These are phyloP conservation scores for Melanogaster broomeanus DNA, from an alignment of 768 basidiomycete species.

Conservation along the genomic window DNA sequence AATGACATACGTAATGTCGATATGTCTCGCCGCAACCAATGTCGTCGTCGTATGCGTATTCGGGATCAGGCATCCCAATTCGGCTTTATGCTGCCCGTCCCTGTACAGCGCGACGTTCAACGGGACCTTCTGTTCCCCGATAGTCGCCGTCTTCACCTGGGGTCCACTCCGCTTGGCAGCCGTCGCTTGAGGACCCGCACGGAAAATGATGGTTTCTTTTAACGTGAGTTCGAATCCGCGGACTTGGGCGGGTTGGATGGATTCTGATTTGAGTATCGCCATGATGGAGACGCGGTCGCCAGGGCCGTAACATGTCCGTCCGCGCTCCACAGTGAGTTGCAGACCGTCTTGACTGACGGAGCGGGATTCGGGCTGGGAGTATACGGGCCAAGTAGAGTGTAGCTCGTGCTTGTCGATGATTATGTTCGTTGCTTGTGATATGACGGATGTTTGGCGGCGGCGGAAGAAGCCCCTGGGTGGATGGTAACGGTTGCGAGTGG, in stretches of 20 bases:
- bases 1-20: slow-evolving; percentile 83
- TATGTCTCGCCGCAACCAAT: slow-evolving; percentile 77
- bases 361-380: slow-evolving; percentile 76
- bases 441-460: slow-evolving; percentile 69
- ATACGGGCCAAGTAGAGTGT: slow-evolving; percentile 92
- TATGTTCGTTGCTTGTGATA: slow-evolving; percentile 68
- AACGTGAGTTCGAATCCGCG: slow-evolving; percentile 84
- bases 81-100: slow-evolving; percentile 69
- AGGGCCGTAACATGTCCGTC: slow-evolving; percentile 81
- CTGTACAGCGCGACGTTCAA: slow-evolving; percentile 75
- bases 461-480: slow-evolving; percentile 73
- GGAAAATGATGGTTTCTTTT: slow-evolving; percentile 75
- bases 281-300: slow-evolving; percentile 76
- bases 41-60: slow-evolving; percentile 78
- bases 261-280: slow-evolving; percentile 74
- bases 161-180: slow-evolving; percentile 57
- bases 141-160: slow-evolving; percentile 50
- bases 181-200: slow-evolving; percentile 52
- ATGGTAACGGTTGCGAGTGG: background rate
- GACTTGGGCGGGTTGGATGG: slow-evolving; percentile 65
- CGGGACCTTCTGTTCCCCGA: slow-evolving; percentile 72
- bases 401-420: slow-evolving; percentile 93
- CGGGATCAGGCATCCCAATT: slow-evolving; percentile 70
- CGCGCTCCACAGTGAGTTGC: slow-evolving; percentile 73
- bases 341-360: slow-evolving; percentile 65